Evolutionary conservation across 768 basidiomycete genomes (phyloP).

Genomic region (Filobasidium wieringae): DNA sequence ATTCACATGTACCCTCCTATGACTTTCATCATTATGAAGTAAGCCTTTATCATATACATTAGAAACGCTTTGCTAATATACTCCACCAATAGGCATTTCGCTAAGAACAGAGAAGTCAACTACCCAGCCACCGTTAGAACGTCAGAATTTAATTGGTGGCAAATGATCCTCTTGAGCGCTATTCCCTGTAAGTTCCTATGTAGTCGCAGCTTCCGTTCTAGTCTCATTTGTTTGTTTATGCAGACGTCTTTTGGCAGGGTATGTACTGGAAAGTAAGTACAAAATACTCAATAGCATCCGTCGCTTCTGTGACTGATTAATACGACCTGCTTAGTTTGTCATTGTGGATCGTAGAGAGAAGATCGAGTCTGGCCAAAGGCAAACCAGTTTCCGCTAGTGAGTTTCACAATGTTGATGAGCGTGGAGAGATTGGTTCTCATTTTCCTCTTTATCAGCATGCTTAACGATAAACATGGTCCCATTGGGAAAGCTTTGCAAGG

Average conservation of each 20-base stretch:
- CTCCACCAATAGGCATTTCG: slow-evolving; percentile 3
- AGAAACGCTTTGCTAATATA: background rate
- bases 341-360: slow-evolving; percentile 76
- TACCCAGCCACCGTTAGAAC: slow-evolving; percentile 74
- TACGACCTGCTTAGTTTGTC: slow-evolving; percentile 48
- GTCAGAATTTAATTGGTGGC: slow-evolving; percentile 56
- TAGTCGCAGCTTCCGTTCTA: background rate
- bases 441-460: slow-evolving; percentile 41
- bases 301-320: slow-evolving; percentile 3
- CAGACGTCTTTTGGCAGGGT: slow-evolving; percentile 85
- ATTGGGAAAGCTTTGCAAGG: slow-evolving; percentile 61
- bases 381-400: slow-evolving; percentile 70
- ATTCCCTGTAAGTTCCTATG: slow-evolving; percentile 57
- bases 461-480: slow-evolving; percentile 73
- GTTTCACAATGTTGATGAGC: slow-evolving; percentile 2
- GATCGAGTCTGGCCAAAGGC: slow-evolving; percentile 80
- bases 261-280: slow-evolving; percentile 64
- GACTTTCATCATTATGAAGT: slow-evolving; percentile 69
- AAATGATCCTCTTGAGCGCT: slow-evolving; percentile 65
- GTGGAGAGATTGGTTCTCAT: background rate
- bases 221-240: background rate
- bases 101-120: slow-evolving; percentile 44
- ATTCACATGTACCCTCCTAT: slow-evolving; percentile 89
- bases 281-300: background rate
- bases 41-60: background rate